Evolutionary conservation across 2,329 filamentous ascomycete species (phyloP).

Genomic region (Colletotrichum sp.): DNA sequence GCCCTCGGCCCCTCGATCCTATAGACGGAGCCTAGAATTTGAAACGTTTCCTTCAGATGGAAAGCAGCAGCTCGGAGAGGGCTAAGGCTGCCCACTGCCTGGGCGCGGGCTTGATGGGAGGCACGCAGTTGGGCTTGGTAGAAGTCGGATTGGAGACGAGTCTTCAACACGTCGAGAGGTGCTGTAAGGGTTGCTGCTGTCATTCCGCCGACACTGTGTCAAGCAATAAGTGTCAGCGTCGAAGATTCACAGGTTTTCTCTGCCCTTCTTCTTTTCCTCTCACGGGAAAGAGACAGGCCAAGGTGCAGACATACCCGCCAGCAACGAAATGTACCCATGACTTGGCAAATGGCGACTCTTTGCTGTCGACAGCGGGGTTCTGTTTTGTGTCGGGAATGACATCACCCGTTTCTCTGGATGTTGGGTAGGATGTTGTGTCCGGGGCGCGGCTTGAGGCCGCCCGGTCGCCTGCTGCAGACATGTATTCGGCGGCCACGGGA

Average conservation of each 20-base stretch:
- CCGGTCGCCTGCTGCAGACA: slow-evolving; percentile 34
- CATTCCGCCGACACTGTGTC: slow-evolving; percentile 80
- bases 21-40: slow-evolving; percentile 84
- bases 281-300: slow-evolving; percentile 11
- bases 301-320: slow-evolving; percentile 70
- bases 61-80: slow-evolving; percentile 70
- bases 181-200: slow-evolving; percentile 91
- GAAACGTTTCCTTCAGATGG: slow-evolving; percentile 84
- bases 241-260: neutral
- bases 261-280: neutral
- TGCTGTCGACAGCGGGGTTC: slow-evolving; percentile 30
- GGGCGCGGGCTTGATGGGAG: slow-evolving; percentile 64
- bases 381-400: slow-evolving; percentile 48
- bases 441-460: slow-evolving; percentile 16
- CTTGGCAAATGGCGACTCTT: slow-evolving; percentile 64
- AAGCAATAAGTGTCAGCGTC: neutral
- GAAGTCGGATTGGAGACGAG: slow-evolving; percentile 90
- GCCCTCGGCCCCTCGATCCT: slow-evolving; percentile 83
- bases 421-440: slow-evolving; percentile 20
- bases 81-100: slow-evolving; percentile 58
- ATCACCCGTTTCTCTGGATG: slow-evolving; percentile 66
- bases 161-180: slow-evolving; percentile 93
- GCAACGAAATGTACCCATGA: slow-evolving; percentile 94
- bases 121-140: slow-evolving; percentile 84
- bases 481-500: slow-evolving; percentile 29